Base-by-base conservation (phyloP, 768 basidiomycete genomes). In the Phylloporus arenicola region DNA sequence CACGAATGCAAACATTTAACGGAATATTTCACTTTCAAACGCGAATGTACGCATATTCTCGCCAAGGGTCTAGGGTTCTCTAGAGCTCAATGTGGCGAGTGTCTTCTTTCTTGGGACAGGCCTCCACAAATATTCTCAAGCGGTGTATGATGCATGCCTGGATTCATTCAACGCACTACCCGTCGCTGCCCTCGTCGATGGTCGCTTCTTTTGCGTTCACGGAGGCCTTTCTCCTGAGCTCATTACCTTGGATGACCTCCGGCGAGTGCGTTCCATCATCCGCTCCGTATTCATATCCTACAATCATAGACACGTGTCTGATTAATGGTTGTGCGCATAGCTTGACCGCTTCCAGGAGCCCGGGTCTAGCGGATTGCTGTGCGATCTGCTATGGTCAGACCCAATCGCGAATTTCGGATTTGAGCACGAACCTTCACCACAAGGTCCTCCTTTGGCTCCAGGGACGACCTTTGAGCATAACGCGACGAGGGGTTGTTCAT, bases 1-100 rank as follows among this genome's bases (percentile, higher is more conserved):
- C 95, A 98, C 71, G 95, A 98, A 75, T 98, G 95, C 66, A 82
- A 86, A 33, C 94, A 98, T 72, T 75, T 98, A 42, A 98, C 95
- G 2, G 92, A 94, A 70, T 96, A 94, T 68, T 97, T 97, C 64
- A 97, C 95, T 9, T 98, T 98, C 75, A 94, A 92, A 73, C 86
- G 91, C 55, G 95, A 98, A 86, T 88, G 87, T 94, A 60, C 70
- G 84, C 69, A 29, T 42, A 29, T 57, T 24, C 43, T 30, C n/a
- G 43, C 47, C 45, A 42, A 31, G 16, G 31, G 11, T 29, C 29
- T 30, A 41, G 51, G n/a, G 33, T 52, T 46, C 22, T 8, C 34
- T 27, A 37, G 13, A 33, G 34, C 52, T 57, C 39, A 60, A 43
- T 39, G 25, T 51, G 41, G 50, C 14, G 35, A 30, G 19, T 30